These are phyloP conservation scores for Paralagenidium karlingii DNA, from an alignment of 352 stramenopile species.

Conservation along the genomic window DNA sequence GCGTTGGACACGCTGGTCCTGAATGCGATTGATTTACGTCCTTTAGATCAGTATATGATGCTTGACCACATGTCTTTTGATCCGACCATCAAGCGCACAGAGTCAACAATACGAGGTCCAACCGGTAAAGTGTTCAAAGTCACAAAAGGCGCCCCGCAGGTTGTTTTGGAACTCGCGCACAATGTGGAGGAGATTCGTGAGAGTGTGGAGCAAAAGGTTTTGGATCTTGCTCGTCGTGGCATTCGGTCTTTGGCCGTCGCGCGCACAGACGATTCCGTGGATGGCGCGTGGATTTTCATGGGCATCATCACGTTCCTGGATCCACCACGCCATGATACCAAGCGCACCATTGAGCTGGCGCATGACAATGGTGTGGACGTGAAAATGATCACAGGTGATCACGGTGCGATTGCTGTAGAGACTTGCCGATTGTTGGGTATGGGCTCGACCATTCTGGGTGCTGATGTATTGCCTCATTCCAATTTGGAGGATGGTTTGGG, in stretches of 20 bases:
- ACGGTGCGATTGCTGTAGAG: constrained; percentile 88
- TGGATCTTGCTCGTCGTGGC: constrained; percentile 79
- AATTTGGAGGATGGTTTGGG: constrained; percentile 39
- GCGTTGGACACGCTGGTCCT: constrained; percentile 89
- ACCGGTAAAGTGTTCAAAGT: constrained; percentile 86
- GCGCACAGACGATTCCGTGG: constrained; percentile 51
- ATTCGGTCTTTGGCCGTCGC: constrained; percentile 84
- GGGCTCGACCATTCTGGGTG: constrained; percentile 76
- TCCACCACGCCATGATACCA: constrained; percentile 91
- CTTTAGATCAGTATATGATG: constrained; percentile 75
- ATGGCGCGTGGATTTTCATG: constrained; percentile 87
- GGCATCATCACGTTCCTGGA: constrained; percentile 94
- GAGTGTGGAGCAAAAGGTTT: constrained; percentile 76
- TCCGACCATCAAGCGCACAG: constrained; percentile 83
- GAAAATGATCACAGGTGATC: constrained; percentile 96
- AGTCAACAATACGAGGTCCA: constrained; percentile 78
- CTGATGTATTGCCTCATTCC: constrained; percentile 46
- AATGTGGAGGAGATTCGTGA: constrained; percentile 73
- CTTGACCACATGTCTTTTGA: constrained; percentile 78
- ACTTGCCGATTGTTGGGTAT: constrained; percentile 88
- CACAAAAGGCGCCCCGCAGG: constrained; percentile 90
- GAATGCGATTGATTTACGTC: constrained; percentile 74
- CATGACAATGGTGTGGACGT: constrained; percentile 88
- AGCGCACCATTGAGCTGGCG: constrained; percentile 85
- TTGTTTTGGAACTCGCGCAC: constrained; percentile 76